phyloP scores from a whole-genome alignment of 306 rosid species.

The Quercus berberidifolia region DNA sequence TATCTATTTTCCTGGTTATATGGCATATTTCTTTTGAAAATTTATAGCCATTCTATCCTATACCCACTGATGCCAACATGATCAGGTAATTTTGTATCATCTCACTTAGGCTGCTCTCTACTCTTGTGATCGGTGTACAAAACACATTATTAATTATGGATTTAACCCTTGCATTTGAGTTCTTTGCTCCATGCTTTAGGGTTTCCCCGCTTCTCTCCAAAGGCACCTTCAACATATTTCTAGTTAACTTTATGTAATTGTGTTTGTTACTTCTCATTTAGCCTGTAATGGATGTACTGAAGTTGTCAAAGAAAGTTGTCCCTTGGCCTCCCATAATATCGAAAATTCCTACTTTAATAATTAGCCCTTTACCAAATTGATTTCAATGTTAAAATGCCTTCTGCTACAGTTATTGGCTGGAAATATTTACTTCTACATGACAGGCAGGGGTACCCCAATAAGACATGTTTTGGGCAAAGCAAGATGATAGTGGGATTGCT shows the following conservation, averaged over 20 bases:
- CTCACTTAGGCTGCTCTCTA: not conserved
- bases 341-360: not conserved
- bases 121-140: not conserved
- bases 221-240: not conserved
- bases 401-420: slow-evolving; percentile 19
- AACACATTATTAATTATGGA: not conserved
- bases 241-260: not conserved
- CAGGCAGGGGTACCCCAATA: slow-evolving; percentile 74
- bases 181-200: not conserved
- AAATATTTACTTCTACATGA: slow-evolving; percentile 12
- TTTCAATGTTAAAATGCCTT: slow-evolving; percentile 8
- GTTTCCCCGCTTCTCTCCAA: too few species aligned
- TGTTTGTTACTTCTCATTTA: not conserved
- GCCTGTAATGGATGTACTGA: not conserved
- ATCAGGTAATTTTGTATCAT: not conserved
- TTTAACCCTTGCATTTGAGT: not conserved
- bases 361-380: slow-evolving; percentile 4
- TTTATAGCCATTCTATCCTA: not conserved
- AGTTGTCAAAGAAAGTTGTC: not conserved
- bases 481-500: slow-evolving; percentile 87
- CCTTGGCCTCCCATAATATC: not conserved
- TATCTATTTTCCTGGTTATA: not conserved
- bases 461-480: slow-evolving; percentile 87
- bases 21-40: not conserved
- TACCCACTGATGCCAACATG: not conserved